Evolutionary conservation across 1,139 yeast species (phyloP), one percentile per base, ranked within the genome.

Genomic region (Taphrina betulina): DNA sequence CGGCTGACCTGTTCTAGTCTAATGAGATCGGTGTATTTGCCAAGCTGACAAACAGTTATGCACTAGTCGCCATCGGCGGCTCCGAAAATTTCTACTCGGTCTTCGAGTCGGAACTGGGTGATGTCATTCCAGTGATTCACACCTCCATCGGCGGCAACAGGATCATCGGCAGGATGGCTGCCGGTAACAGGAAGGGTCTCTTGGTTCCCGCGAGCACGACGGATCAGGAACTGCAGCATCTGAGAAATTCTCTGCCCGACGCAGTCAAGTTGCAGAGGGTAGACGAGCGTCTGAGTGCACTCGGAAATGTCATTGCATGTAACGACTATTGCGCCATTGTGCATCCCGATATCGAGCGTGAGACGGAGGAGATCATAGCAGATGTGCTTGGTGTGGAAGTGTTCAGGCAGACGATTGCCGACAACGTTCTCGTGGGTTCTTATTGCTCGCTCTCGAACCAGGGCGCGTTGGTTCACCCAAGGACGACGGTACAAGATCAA

Each of bases 351-450:
- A 88, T 94, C 63, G 98, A 94, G 76, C 83, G 98, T 70, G 99
- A 94, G 73, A 94, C 98, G 54, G 99, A 94, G 75, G 99, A 94
- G 74, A 77, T 94, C 66, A 94, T 94, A 69, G 95, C 98, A 46
- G 99, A 94, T 72, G 96, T 90, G n/a, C 78, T 94, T 61, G 98
- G 98, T 60, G 99, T 94, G 54, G 99, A 94, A 73, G 99, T 94
- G 41, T 94, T 94, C 80, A 84, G 98, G 75, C 98, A 92, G 74
- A 94, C 98, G 54, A 90, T 94, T 65, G 96, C 98, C 17, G 97
- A 96, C 63, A 92, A 94, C 71, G 97, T 94, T 53, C 78, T 94
- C 62, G 98, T 94, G 58, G 99, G 99, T 57, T 85, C 96, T 14
- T 94, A 92, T 74, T 92, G 97, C 74, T 74, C 95, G 22, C 78